Conservation (phyloP, 2,329 filamentous ascomycete species). For the Macrophomina phaseolina region DNA sequence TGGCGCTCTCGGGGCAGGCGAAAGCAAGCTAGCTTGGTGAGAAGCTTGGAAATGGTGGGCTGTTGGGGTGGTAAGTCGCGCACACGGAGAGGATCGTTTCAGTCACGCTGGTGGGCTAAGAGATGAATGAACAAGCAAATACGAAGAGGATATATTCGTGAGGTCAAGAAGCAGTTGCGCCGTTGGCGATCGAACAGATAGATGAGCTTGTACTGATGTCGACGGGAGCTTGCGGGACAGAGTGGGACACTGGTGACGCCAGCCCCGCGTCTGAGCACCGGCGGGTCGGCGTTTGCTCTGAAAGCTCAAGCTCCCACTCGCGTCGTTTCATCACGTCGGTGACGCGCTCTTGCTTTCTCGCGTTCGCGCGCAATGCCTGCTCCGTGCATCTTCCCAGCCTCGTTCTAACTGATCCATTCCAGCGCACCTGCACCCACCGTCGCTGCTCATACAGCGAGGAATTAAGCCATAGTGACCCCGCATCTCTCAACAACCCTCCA, state of each 20-base stretch:
- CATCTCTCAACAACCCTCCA: background rate
- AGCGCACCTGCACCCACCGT: background rate
- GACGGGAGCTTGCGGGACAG: background rate
- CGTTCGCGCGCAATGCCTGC: slow-evolving; percentile 18
- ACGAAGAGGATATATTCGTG: slow-evolving; percentile 2
- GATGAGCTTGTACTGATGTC: slow-evolving; percentile 3
- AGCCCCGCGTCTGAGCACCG: slow-evolving; percentile 15
- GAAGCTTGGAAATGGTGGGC: slow-evolving; percentile 11
- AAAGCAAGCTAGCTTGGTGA: slow-evolving; percentile 17
- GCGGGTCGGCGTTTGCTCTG: slow-evolving; percentile 5
- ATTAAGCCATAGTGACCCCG: background rate
- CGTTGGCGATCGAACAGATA: background rate
- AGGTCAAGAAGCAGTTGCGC: background rate
- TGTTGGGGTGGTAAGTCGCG: slow-evolving; percentile 2
- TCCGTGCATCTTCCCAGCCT: slow-evolving; percentile 15
- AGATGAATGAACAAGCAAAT: background rate
- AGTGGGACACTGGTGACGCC: slow-evolving; percentile 1
- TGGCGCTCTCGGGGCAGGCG: background rate
- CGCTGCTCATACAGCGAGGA: background rate
- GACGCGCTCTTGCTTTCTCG: slow-evolving; percentile 24
- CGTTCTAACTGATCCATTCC: background rate
- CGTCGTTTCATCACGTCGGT: slow-evolving; percentile 24
- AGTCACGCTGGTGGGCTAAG: background rate
- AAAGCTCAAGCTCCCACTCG: background rate
- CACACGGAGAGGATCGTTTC: slow-evolving; percentile 1